A percentile compares a stretch with the other conserved stretches of the same genome.
phyloP scores from a whole-genome alignment of 2,329 filamentous ascomycete genomes.

The Pseudomassariella vexata region DNA sequence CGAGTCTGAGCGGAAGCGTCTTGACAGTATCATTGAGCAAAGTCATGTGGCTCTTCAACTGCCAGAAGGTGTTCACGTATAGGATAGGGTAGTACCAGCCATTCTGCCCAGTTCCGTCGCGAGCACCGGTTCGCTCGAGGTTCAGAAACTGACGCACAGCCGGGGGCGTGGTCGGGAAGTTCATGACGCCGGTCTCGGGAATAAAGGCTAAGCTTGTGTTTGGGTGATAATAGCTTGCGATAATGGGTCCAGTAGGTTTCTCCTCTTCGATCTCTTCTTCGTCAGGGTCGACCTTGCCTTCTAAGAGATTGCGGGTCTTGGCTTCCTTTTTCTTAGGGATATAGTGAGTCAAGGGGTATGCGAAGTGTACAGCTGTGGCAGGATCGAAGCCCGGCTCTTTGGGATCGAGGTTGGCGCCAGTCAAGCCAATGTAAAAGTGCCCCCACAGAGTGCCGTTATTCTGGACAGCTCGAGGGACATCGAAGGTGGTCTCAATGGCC shows the following conservation, averaged over 20 bases:
- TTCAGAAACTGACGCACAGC: constrained; percentile 72
- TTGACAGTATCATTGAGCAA: constrained; percentile 86
- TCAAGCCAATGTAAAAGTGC: constrained; percentile 82
- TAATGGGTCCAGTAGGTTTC: constrained; percentile 56
- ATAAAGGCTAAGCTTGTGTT: constrained; percentile 89
- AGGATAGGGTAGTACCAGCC: constrained; percentile 90
- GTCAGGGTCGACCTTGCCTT: constrained; percentile 41
- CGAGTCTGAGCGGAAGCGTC: constrained; percentile 74
- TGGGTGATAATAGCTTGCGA: constrained; percentile 87
- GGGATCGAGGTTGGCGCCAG: constrained; percentile 73
- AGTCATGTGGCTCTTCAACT: constrained; percentile 85
- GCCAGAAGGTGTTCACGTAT: constrained; percentile 96
- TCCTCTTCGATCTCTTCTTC: constrained; percentile 44
- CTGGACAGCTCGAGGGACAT: constrained; percentile 74
- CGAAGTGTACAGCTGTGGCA: constrained; percentile 74
- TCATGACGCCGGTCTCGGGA: constrained; percentile 68
- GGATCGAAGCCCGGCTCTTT: constrained; percentile 65
- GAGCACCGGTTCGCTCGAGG: constrained; percentile 72
- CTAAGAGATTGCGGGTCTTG: constrained; percentile 86
- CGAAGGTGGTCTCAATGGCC: constrained; percentile 69
- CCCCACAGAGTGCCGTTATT: constrained; percentile 91
- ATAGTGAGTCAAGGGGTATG: constrained; percentile 81
- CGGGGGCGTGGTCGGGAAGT: constrained; percentile 62
- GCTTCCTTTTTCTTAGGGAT: constrained; percentile 82
- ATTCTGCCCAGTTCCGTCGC: constrained; percentile 80